Conservation (phyloP, 768 basidiomycete genomes). For the Pholiota conissans region DNA sequence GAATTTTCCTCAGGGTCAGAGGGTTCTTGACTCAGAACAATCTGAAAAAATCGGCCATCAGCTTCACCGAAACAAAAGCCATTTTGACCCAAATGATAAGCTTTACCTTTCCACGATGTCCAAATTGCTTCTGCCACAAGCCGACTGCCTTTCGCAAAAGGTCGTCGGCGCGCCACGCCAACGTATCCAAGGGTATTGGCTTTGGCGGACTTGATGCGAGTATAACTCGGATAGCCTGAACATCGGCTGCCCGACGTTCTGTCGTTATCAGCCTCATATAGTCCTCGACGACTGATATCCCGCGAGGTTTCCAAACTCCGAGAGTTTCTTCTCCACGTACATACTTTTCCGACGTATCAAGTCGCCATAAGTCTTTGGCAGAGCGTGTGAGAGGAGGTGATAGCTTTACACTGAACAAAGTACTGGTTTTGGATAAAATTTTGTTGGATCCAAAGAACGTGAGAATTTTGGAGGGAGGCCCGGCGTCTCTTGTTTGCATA, state of each 20-base stretch:
- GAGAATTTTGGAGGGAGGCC: constrained; percentile 76
- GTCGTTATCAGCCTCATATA: constrained; percentile 70
- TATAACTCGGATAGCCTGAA: constrained; percentile 84
- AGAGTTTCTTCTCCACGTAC: constrained; percentile 90
- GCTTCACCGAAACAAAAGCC: constrained; percentile 7
- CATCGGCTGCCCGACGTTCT: constrained; percentile 80
- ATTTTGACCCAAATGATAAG: constrained; percentile 3
- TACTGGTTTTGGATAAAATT: constrained; percentile 74
- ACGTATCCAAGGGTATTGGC: constrained; percentile 48
- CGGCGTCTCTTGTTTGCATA: constrained; percentile 82
- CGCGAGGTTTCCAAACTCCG: constrained; percentile 82
- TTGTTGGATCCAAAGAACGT: constrained; percentile 78
- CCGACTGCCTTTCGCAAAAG: constrained; percentile 65
- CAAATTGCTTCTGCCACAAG: constrained; percentile 85
- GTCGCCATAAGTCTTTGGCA: constrained; percentile 87
- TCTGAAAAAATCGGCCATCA: constrained; percentile 45
- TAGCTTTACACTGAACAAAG: constrained; percentile 81
- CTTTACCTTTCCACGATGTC: constrained; percentile 70
- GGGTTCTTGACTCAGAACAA: constrained; percentile 75
- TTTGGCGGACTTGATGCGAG: constrained; percentile 56
- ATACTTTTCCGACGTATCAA: constrained; percentile 94
- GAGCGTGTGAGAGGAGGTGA: constrained; percentile 85
- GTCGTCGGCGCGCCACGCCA: constrained; percentile 66
- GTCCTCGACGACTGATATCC: constrained; percentile 88
- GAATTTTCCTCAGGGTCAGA: constrained; percentile 51